Base-by-base conservation (phyloP, 2,329 filamentous ascomycete species). In the Chaetomiaceae sp. region DNA sequence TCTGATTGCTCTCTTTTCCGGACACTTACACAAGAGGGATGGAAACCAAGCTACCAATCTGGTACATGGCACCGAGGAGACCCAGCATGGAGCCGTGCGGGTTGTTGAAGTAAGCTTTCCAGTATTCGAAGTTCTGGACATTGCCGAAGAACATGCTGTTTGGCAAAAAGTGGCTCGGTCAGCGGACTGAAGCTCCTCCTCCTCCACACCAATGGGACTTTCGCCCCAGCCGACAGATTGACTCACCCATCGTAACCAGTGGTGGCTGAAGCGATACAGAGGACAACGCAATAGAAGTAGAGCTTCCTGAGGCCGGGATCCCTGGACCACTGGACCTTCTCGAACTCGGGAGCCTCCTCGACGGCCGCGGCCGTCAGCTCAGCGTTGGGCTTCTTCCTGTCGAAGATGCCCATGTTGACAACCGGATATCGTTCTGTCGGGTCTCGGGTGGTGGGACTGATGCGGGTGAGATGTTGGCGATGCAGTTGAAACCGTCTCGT, bases 51-150 rank as follows among this genome's bases (percentile, higher is more conserved):
- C 76, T 78, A 40, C 80, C 80, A 35, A 83, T 74, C 58, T 78
- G 78, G 65, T 83, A 83, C 55, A 79, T 74, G 7, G 79, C 77
- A 9, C 74, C 75, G 3, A 83, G 69, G 27, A 83, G 71, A 45
- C 81, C 81, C 7, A 73, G 65, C 63, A 65, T 58, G 53, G 66
- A 61, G 56, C 73, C 63, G 62, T 71, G 35, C 0, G 70, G 78
- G 50, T 76, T 44, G 25, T 68, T 66, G 57, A 81, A 81, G 62
- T 72, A 74, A 19, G 62, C 60, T 59, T 73, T 66, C 73, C 73
- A 77, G 21, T 64, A 62, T 1, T 69, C 56, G 57, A 73, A 71
- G 58, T 70, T 69, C 58, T 73, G 71, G 5, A 73, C 68, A 7
- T 63, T 63, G 62, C 72, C 72, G 64, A 74, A 71, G 60, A 73